Conservation (phyloP, 2,329 filamentous ascomycete genomes). For the Sporothrix pallida region DNA sequence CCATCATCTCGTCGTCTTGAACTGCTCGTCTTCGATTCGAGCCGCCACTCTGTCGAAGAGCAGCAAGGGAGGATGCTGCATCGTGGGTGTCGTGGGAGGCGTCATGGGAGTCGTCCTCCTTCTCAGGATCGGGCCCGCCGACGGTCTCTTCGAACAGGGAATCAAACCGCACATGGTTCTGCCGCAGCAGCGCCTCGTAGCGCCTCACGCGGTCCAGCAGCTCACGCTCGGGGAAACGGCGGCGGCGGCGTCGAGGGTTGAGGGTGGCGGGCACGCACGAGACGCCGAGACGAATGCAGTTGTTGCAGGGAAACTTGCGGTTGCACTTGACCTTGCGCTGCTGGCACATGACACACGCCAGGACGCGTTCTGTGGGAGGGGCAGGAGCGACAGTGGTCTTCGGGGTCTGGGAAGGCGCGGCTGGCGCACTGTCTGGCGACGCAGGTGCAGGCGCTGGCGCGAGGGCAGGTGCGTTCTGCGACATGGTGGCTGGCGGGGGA, state of each 20-base stretch:
- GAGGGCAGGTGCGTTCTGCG: background rate
- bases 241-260: constrained; percentile 48
- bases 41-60: background rate
- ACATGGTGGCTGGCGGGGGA: background rate
- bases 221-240: constrained; percentile 62
- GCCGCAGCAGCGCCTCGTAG: constrained; percentile 62
- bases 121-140: background rate
- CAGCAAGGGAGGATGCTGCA: constrained; percentile 9
- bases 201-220: constrained; percentile 61
- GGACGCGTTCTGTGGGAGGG: constrained; percentile 46
- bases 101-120: background rate
- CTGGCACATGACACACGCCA: constrained; percentile 63
- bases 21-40: background rate
- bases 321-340: constrained; percentile 68
- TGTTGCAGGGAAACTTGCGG: constrained; percentile 62
- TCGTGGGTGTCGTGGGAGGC: background rate
- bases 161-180: constrained; percentile 62
- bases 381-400: background rate
- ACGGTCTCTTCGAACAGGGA: constrained; percentile 40
- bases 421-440: background rate
- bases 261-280: constrained; percentile 40
- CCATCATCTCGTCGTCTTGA: background rate
- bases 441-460: background rate
- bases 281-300: constrained; percentile 48
- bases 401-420: constrained; percentile 6